Conservation (phyloP, 192 early-diverging fungal genomes). For the Linnemannia exigua region DNA sequence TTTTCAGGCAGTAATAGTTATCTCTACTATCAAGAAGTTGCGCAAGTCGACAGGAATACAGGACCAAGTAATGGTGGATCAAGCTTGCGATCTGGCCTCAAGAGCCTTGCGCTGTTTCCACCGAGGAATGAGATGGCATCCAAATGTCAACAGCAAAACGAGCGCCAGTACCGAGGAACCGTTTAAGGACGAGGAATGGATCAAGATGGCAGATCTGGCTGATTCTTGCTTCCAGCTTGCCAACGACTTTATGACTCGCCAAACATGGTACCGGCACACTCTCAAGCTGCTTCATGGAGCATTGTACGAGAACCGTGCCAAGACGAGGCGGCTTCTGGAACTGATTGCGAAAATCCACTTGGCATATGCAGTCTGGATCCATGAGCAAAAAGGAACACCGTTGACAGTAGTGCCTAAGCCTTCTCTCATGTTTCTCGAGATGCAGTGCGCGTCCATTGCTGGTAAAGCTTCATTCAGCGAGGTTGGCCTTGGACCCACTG, state of each 20-base stretch:
- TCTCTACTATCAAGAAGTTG: conserved; percentile 4
- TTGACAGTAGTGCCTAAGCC: conserved; percentile 7
- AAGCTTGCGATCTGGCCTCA: not conserved
- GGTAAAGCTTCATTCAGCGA: no score
- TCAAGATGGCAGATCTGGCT: conserved; percentile 11
- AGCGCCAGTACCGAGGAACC: not conserved
- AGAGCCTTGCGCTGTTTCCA: conserved; percentile 20
- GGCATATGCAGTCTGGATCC: conserved; percentile 26
- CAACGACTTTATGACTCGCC: conserved; percentile 3
- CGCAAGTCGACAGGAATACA: not conserved
- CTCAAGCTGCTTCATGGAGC: conserved; percentile 8
- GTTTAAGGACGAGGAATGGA: conserved; percentile 25
- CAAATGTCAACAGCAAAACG: not conserved
- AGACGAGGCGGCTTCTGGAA: not conserved
- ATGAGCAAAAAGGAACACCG: conserved; percentile 2
- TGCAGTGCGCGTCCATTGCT: conserved; percentile 22
- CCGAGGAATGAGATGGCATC: conserved; percentile 19
- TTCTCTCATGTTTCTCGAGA: conserved; percentile 25
- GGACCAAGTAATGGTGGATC: not conserved
- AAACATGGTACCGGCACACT: conserved; percentile 16
- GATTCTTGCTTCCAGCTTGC: not conserved
- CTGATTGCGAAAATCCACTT: conserved; percentile 13
- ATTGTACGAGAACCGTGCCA: conserved; percentile 11
- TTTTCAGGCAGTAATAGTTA: not conserved
- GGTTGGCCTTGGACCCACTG: no score